A percentile compares a stretch with the other conserved stretches of the same genome.
phyloP scores from a whole-genome alignment of 2,329 filamentous ascomycete genomes.

The Plectosphaerella cucumerina region DNA sequence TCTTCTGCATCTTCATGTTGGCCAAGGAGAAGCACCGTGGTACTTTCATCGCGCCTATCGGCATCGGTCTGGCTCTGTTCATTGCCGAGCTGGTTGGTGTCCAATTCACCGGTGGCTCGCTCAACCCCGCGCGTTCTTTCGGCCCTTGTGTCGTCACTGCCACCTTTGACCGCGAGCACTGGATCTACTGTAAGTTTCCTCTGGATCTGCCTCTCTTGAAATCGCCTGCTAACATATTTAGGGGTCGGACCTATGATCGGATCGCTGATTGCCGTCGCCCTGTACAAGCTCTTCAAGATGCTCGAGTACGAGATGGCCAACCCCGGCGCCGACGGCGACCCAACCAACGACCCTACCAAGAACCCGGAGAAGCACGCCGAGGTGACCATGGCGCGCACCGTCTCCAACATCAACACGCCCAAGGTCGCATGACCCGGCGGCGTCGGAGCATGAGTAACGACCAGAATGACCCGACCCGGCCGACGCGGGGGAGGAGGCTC shows the following conservation, averaged over 20 bases:
- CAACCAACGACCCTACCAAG: slow-evolving; percentile 36
- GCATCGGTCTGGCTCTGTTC: slow-evolving; percentile 42
- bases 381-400: slow-evolving; percentile 9
- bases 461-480: too few relatives aligned
- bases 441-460: too few relatives aligned
- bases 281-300: slow-evolving; percentile 35
- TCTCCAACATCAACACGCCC: not conserved
- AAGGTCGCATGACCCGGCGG: not conserved
- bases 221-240: slow-evolving; percentile 8
- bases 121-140: slow-evolving; percentile 43
- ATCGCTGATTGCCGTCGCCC: slow-evolving; percentile 27
- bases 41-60: slow-evolving; percentile 43
- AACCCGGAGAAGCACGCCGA: slow-evolving; percentile 34
- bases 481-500: too few relatives aligned
- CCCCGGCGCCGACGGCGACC: slow-evolving; percentile 40
- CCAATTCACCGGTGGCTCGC: slow-evolving; percentile 42
- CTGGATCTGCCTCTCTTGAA: not conserved
- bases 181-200: slow-evolving; percentile 37
- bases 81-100: slow-evolving; percentile 40
- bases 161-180: slow-evolving; percentile 37
- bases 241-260: slow-evolving; percentile 29
- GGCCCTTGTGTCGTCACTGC: slow-evolving; percentile 39
- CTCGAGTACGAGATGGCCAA: slow-evolving; percentile 41
- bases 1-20: slow-evolving; percentile 48
- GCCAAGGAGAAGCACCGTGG: slow-evolving; percentile 44